Evolutionary conservation across 2,329 filamentous ascomycete species (phyloP), one percentile per base, ranked within the genome.

Genomic region (Dactylella cylindrospora): DNA sequence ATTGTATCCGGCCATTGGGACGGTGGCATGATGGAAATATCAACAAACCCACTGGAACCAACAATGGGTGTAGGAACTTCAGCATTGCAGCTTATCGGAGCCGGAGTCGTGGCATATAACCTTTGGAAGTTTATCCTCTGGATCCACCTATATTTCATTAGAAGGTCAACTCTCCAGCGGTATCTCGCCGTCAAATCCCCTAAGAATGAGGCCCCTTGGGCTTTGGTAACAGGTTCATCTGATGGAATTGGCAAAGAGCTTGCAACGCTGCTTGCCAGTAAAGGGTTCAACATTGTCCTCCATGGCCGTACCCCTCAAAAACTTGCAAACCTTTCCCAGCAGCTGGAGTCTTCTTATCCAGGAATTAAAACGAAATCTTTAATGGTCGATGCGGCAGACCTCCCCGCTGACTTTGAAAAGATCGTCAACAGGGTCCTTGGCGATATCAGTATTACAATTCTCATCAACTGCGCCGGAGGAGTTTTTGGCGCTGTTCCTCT

Each of bases 241-340:
- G 93, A 98, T 74, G 94, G 93, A 66, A 84, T 98, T 65, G 93
- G 93, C 72, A 97, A 95, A 75, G 91, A 97, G 76, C 98, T 90
- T 72, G 89, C 91, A 28, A 79, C 86, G 23, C 90, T 96, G 73
- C 84, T 98, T 53, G 90, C 93, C 17, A 78, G 82, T 64, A 90
- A 93, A 72, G 90, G 90, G 69, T 98, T 91, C 82, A 97, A 96
- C 75, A 79, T 97, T 68, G 77, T 98, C 65, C 88, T 98, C 68
- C 85, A 98, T 62, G 97, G 93, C 38, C 90, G 93, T 69, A 97
- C 93, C 12, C 80, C 86, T 67, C 88, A 88, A 31, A 98, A 98
- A 76, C 84, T 98, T 67, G 82, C 87, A 51, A 74, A 82, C 1
- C 80, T 98, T 40, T 83, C 88, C 28, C 74, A 80, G 25, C 86